A percentile compares a stretch with the other conserved stretches of the same genome.
These are phyloP conservation scores for Fraxinus sp. DNA, from an alignment of 305 asterid genomes.

Conservation along the genomic window DNA sequence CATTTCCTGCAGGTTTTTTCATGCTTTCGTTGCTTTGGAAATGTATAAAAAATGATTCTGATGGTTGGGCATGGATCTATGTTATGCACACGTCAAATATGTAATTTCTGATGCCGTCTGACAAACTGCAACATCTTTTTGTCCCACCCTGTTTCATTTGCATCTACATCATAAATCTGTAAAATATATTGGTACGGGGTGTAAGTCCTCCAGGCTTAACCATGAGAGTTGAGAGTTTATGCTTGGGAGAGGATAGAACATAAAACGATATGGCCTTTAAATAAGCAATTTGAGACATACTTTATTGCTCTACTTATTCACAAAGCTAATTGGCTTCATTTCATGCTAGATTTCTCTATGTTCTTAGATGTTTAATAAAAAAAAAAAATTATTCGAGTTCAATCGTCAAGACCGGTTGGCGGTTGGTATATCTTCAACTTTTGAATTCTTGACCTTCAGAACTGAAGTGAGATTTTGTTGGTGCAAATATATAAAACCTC, in stretches of 20 bases:
- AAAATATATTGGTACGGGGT: not conserved
- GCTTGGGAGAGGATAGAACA: not conserved
- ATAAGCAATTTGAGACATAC: constrained; percentile 14
- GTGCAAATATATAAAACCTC: constrained; percentile 4
- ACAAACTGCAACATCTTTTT: constrained; percentile 9
- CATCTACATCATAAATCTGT: constrained; percentile 2
- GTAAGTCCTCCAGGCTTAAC: not conserved
- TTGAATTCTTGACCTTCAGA: not conserved
- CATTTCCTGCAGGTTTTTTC: constrained; percentile 13
- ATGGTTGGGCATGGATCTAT: not conserved
- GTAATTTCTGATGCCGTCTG: not conserved
- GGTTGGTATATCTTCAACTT: not conserved
- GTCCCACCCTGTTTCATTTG: not conserved
- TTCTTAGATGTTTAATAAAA: constrained; percentile 13
- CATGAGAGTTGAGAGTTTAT: not conserved
- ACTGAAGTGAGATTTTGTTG: not conserved
- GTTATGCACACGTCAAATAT: not conserved
- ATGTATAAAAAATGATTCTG: constrained; percentile 4
- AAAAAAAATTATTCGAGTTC: not conserved
- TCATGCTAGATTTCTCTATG: constrained; percentile 6
- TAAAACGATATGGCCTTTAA: not conserved
- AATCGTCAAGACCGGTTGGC: not conserved
- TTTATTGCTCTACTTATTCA: constrained; percentile 14
- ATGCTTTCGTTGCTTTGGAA: constrained; percentile 12
- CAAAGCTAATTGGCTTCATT: constrained; percentile 6